phyloP scores from a whole-genome alignment of 2,329 filamentous ascomycete species.

The Macrophomina pseudophaseolina region DNA sequence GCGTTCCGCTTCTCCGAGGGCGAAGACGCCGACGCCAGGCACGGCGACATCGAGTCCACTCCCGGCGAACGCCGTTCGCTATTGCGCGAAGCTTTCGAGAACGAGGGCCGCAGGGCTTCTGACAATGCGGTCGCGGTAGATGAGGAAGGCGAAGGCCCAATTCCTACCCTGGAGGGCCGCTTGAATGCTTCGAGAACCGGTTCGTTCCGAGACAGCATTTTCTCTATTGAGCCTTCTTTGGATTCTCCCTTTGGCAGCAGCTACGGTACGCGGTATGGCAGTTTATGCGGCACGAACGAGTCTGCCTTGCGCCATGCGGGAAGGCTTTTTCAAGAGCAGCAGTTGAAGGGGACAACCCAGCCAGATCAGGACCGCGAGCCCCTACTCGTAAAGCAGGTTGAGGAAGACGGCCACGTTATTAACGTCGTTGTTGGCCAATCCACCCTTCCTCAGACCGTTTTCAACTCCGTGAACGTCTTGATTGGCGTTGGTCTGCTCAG shows the following conservation, averaged over 20 bases:
- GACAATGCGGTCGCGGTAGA: conserved; percentile 46
- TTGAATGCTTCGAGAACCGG: conserved; percentile 27
- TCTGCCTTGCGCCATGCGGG: conserved; percentile 62
- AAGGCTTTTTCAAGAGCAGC: conserved; percentile 54
- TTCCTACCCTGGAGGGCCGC: neutral
- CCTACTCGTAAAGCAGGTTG: conserved; percentile 84
- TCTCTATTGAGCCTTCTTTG: conserved; percentile 59
- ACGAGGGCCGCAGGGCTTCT: conserved; percentile 42
- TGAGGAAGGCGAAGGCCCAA: conserved; percentile 5
- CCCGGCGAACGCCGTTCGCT: conserved; percentile 49
- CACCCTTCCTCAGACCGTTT: conserved; percentile 93
- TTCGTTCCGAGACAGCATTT: conserved; percentile 47
- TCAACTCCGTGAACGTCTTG: conserved; percentile 94
- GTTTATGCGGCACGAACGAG: conserved; percentile 65
- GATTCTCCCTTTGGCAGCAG: conserved; percentile 74
- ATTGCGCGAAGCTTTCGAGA: conserved; percentile 47
- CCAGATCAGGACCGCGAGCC: conserved; percentile 64
- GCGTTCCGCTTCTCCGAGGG: conserved; percentile 65
- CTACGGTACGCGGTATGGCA: conserved; percentile 57
- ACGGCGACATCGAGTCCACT: conserved; percentile 46
- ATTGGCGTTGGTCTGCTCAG: conserved; percentile 90
- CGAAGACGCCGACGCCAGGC: conserved; percentile 55
- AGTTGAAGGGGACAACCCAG: conserved; percentile 47
- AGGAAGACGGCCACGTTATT: conserved; percentile 81
- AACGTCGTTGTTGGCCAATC: conserved; percentile 88